Conservation (phyloP, 2,329 filamentous ascomycete species). For the Fusarium subglutinans region DNA sequence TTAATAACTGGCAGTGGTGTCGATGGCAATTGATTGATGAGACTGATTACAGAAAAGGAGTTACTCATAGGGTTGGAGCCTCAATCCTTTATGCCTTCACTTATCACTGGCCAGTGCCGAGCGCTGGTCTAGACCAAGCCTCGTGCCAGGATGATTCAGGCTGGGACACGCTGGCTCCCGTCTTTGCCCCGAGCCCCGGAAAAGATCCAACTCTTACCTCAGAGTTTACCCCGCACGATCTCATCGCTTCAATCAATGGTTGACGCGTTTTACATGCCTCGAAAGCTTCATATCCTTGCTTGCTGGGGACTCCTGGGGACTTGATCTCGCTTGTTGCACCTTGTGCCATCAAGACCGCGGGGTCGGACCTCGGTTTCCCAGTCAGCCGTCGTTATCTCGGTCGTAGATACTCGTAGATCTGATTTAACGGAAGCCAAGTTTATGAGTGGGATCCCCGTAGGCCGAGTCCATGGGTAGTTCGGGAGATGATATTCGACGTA, state of each 20-base stretch:
- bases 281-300: neutral
- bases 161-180: neutral
- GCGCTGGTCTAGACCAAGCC: neutral
- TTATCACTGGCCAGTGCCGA: neutral
- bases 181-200: neutral
- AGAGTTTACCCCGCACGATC: neutral
- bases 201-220: neutral
- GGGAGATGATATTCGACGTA: neutral
- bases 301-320: neutral
- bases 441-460: neutral
- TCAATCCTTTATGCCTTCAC: neutral
- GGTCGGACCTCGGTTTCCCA: too few relatives aligned
- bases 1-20: neutral
- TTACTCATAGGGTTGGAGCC: neutral
- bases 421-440: neutral
- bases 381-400: neutral
- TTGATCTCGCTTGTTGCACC: neutral
- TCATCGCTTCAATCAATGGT: neutral
- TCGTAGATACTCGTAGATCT: accelerated
- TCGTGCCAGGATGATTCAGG: neutral
- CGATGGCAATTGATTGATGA: neutral
- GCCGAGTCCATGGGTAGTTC: neutral
- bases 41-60: neutral
- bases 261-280: neutral
- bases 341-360: neutral